These are phyloP conservation scores for Fusarium staphyleae DNA, from an alignment of 2,329 filamentous ascomycete species.

Conservation along the genomic window DNA sequence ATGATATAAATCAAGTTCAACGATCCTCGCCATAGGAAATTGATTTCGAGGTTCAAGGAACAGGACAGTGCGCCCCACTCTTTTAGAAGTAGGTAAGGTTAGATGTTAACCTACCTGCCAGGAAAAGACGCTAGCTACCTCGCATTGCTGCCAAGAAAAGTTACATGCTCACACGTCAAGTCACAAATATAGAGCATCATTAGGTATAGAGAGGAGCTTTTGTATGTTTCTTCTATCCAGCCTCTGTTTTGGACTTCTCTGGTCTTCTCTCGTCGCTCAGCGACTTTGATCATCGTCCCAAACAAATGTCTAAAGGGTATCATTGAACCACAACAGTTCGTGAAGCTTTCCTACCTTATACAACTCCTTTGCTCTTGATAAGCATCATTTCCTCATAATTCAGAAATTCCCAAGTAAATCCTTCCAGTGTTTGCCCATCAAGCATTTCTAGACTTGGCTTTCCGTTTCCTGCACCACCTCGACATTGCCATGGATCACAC, in stretches of 20 bases:
- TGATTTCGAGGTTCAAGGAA: slow-evolving; percentile 32
- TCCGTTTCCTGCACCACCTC: slow-evolving; percentile 18
- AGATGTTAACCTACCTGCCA: too few species aligned
- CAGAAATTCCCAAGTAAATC: not conserved
- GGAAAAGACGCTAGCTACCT: too few species aligned
- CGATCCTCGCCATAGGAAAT: slow-evolving; percentile 10
- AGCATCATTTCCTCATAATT: not conserved
- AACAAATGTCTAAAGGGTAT: slow-evolving; percentile 31
- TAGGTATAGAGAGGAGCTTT: slow-evolving; percentile 3
- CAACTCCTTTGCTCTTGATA: not conserved
- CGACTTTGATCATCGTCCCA: slow-evolving; percentile 2
- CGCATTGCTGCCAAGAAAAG: not conserved
- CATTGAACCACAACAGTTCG: slow-evolving; percentile 15
- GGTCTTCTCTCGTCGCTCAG: slow-evolving; percentile 1
- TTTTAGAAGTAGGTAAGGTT: slow-evolving; percentile 10
- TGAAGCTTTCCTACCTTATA: not conserved
- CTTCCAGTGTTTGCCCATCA: not conserved
- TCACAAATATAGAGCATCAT: not conserved
- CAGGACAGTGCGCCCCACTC: slow-evolving; percentile 40
- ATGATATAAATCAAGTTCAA: slow-evolving; percentile 12
- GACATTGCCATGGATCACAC: slow-evolving; percentile 57
- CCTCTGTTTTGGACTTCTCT: not conserved
- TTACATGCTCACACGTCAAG: not conserved
- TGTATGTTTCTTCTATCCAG: slow-evolving; percentile 3
- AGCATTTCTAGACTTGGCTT: slow-evolving; percentile 11